Evolutionary conservation across 1,139 yeast genomes (phyloP).

Genomic region (Lodderomyces beijingensis): DNA sequence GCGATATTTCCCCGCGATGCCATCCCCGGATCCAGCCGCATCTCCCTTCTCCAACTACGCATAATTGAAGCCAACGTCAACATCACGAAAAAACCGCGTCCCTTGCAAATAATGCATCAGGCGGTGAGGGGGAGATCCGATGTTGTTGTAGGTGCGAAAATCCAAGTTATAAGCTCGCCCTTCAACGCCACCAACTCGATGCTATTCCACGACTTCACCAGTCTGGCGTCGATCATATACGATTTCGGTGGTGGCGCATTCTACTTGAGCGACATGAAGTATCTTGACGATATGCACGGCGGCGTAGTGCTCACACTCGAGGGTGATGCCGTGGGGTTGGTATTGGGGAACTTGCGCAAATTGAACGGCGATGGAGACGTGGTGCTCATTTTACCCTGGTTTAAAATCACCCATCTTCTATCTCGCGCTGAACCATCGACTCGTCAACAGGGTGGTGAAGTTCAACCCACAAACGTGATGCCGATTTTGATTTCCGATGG

Average conservation of each 20-base stretch:
- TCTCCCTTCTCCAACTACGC: slow-evolving; percentile 3
- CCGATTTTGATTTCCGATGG: slow-evolving; percentile 1
- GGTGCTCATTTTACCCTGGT: slow-evolving; percentile 50
- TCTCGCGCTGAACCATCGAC: slow-evolving; percentile 5
- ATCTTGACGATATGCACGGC: slow-evolving; percentile 65
- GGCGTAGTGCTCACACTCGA: slow-evolving; percentile 33
- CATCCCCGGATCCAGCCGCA: slow-evolving; percentile 2
- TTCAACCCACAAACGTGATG: background rate
- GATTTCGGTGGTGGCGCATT: slow-evolving; percentile 17
- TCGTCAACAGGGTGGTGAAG: background rate
- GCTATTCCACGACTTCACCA: slow-evolving; percentile 45
- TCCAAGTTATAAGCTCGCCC: slow-evolving; percentile 43
- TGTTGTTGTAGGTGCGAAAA: slow-evolving; percentile 10
- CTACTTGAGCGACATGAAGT: slow-evolving; percentile 50
- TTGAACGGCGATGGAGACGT: slow-evolving; percentile 61
- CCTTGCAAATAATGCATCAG: background rate
- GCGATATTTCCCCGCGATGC: slow-evolving; percentile 25
- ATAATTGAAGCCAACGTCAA: background rate
- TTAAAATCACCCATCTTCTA: slow-evolving; percentile 10
- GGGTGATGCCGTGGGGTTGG: slow-evolving; percentile 41
- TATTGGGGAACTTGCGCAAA: slow-evolving; percentile 49
- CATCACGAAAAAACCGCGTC: background rate
- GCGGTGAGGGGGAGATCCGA: no score
- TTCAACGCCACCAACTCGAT: slow-evolving; percentile 58
- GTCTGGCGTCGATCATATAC: slow-evolving; percentile 41